Evolutionary conservation across 2,329 filamentous ascomycete species (phyloP), one percentile per base, ranked within the genome.

Genomic region (Penicillium sp.): DNA sequence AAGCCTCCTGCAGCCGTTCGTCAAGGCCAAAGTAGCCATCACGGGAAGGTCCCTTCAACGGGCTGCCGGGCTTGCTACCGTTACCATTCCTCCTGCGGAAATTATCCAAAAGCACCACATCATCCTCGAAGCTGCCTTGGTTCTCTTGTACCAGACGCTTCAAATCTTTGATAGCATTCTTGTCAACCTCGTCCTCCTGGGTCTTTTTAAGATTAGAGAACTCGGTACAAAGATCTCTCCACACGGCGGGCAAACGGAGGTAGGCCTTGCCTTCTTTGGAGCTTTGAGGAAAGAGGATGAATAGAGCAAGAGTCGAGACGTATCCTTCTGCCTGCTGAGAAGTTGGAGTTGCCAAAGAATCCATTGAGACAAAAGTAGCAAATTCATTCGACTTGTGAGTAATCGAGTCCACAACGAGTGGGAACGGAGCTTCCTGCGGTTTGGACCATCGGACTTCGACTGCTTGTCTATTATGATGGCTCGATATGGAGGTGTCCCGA

Each of bases 211-310:
- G 74, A 46, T 86, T 84, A 0, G 85, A 79, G 53, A 96, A 82
- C 66, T 97, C 91, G 9, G 82, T 80, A 85, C 92, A 96, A 1
- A 96, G 76, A 59, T 95, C 89, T 67, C 89, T 85, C 88, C 90
- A 99, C 2, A 83, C 80, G 0, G 86, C 79, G 4, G 92, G 90
- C 15, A 99, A 77, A 46, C 89, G 83, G 57, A 95, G 70, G 53
- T 87, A 87, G 2, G 90, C 83, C 69, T 95, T 97, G 58, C 95
- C 90, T 65, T 97, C 93, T 62, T 90, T 94, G 0, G 83, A 74
- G 15, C 85, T 89, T n/a, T 83, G 81, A 1, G 85, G 84, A 59
- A 91, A 96, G 0, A 95, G 79, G 38, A 89, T 81, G 68, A 95
- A 96, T 1, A 99, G 75, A 1, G 88, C 90, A 12, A 84, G 80